A percentile compares a stretch with the other conserved stretches of the same genome.
These are phyloP conservation scores for Speleostelium caveatum DNA, from an alignment of 78 protist genomes.

Conservation along the genomic window DNA sequence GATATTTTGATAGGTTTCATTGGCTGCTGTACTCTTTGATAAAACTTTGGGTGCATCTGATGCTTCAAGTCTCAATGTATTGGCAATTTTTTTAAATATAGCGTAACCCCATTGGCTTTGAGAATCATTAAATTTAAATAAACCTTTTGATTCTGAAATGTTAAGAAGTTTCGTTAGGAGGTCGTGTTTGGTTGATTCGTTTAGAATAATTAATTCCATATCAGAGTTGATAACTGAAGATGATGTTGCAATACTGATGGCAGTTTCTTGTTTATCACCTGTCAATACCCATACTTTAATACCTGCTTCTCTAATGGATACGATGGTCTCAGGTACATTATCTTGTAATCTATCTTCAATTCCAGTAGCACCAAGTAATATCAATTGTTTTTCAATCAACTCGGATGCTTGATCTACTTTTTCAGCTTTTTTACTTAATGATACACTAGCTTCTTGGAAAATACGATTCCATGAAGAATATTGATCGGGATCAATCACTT, in stretches of 20 bases:
- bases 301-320: slow-evolving; percentile 86
- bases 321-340: slow-evolving; percentile 86
- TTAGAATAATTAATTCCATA: slow-evolving; percentile 81
- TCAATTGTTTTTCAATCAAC: slow-evolving; percentile 75
- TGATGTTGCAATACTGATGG: slow-evolving; percentile 92
- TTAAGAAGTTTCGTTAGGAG: slow-evolving; percentile 22
- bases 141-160: neutral
- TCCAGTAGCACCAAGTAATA: slow-evolving; percentile 89
- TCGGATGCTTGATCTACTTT: slow-evolving; percentile 88
- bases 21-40: neutral
- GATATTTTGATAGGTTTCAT: slow-evolving; percentile 13
- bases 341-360: slow-evolving; percentile 92
- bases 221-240: slow-evolving; percentile 48
- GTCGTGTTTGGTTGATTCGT: slow-evolving; percentile 63
- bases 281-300: slow-evolving; percentile 98
- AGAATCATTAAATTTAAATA: slow-evolving; percentile 4
- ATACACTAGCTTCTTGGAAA: slow-evolving; percentile 73
- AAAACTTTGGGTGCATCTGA: slow-evolving; percentile 57
- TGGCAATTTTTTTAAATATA: slow-evolving; percentile 10
- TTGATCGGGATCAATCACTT: slow-evolving; percentile 48
- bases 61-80: slow-evolving; percentile 32
- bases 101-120: slow-evolving; percentile 44
- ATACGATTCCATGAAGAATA: slow-evolving; percentile 69
- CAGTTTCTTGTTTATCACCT: slow-evolving; percentile 99
- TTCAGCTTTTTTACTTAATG: slow-evolving; percentile 68